Percentiles rank a stretch among this genome's conserved stretches.
Evolutionary conservation across 2,329 filamentous ascomycete genomes (phyloP).

Genomic region (Ceratocystis lukuohia): DNA sequence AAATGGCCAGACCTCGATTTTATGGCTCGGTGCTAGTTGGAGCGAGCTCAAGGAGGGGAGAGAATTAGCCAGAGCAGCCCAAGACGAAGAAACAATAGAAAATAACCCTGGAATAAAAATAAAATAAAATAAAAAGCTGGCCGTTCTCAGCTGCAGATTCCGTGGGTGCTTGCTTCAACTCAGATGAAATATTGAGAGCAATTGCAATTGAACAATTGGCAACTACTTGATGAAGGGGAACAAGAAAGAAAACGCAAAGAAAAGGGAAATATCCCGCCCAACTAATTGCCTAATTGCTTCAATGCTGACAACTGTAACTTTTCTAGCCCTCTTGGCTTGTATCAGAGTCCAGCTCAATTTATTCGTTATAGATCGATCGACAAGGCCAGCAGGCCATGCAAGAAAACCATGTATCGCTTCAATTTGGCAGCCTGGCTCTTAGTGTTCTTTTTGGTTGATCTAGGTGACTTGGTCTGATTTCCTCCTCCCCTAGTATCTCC

Average conservation of each 20-base stretch:
- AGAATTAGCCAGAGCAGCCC: background rate
- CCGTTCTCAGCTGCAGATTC: background rate
- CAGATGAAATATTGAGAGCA: background rate
- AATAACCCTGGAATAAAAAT: background rate
- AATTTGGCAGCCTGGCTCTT: constrained; percentile 4
- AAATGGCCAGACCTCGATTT: constrained; percentile 1
- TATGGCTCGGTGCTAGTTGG: background rate
- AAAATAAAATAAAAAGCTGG: background rate
- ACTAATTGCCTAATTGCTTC: background rate
- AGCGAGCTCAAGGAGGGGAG: background rate
- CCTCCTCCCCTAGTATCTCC: background rate
- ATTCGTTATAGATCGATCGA: background rate
- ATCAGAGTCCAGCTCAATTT: background rate
- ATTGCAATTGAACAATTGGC: background rate
- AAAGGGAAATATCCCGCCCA: background rate
- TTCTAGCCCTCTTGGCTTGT: background rate
- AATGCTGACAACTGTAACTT: background rate
- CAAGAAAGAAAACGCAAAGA: background rate
- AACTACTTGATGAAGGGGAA: background rate
- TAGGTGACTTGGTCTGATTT: constrained; percentile 1
- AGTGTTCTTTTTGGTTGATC: background rate
- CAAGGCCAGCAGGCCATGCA: background rate
- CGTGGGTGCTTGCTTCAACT: background rate
- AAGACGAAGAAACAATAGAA: background rate
- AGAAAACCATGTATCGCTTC: background rate